Evolutionary conservation across 2,329 filamentous ascomycete species (phyloP).

Genomic region (Venturia effusa): DNA sequence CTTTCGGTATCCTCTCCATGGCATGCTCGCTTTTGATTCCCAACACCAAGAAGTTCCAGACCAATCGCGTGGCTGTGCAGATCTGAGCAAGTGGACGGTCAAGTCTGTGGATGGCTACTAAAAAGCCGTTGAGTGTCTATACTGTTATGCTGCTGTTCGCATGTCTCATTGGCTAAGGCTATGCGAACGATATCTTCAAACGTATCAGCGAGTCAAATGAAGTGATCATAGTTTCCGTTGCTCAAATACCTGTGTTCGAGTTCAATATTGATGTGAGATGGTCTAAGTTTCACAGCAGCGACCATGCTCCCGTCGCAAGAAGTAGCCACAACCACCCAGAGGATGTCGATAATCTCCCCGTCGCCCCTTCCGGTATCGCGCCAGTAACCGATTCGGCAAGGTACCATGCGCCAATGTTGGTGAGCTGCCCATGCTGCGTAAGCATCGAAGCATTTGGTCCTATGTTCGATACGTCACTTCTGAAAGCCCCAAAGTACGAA

Average conservation of each 20-base stretch:
- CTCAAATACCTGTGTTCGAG: too few species aligned
- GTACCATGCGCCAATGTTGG: conserved; percentile 69
- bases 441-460: conserved; percentile 64
- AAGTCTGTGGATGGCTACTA: too few species aligned
- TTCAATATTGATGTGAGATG: background rate
- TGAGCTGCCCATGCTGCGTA: conserved; percentile 55
- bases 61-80: conserved; percentile 13
- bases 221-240: background rate
- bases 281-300: background rate
- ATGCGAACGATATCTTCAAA: background rate
- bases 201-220: background rate
- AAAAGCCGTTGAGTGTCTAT: too few species aligned
- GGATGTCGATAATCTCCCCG: background rate
- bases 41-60: conserved; percentile 12
- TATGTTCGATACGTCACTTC: conserved; percentile 58
- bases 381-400: conserved; percentile 38
- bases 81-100: background rate
- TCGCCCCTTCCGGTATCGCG: conserved; percentile 4
- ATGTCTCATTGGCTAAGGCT: background rate
- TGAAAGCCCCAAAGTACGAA: conserved; percentile 66
- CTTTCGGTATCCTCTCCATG: conserved; percentile 11
- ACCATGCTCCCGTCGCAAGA: background rate
- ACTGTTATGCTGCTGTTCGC: background rate
- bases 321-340: background rate
- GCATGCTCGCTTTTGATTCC: conserved; percentile 7